A percentile compares a stretch with the other conserved stretches of the same genome.
Evolutionary conservation across 495 filamentous ascomycete genomes (phyloP).

Genomic region (Hypoxylon lenormandii): DNA sequence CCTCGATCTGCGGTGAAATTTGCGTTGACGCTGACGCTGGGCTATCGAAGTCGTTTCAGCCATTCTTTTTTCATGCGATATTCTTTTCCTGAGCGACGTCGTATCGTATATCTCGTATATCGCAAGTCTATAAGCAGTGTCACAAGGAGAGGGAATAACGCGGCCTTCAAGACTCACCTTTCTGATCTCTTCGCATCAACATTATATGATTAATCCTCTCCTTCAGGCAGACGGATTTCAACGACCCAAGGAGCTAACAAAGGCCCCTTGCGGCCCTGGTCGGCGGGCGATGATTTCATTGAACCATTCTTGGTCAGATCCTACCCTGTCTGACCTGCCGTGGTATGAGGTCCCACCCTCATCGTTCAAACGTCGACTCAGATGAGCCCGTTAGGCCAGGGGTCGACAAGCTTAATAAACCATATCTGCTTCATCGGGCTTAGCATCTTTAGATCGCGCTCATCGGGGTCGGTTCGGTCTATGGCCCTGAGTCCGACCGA

Average conservation of each 20-base stretch:
- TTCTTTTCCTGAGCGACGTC: conserved; percentile 13
- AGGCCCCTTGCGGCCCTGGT: conserved; percentile 15
- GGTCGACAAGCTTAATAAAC: conserved; percentile 27
- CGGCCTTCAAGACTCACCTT: conserved; percentile 10
- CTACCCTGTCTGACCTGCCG: conserved; percentile 38
- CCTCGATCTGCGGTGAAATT: conserved; percentile 50
- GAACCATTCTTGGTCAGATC: conserved; percentile 34
- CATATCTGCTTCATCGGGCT: conserved; percentile 3
- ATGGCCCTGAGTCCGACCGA: neutral
- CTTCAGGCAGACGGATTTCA: conserved; percentile 42
- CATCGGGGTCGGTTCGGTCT: neutral
- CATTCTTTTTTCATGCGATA: conserved; percentile 28
- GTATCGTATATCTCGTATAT: neutral
- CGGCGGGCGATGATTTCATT: conserved; percentile 34
- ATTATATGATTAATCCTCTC: conserved; percentile 36
- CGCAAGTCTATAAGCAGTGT: conserved; percentile 10
- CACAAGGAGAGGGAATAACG: conserved; percentile 10
- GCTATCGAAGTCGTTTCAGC: conserved; percentile 33
- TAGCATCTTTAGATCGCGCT: conserved; percentile 29
- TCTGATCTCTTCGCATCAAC: conserved; percentile 14
- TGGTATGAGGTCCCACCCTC: conserved; percentile 33
- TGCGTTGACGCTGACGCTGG: conserved; percentile 48
- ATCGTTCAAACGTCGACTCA: conserved; percentile 23
- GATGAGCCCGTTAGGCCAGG: conserved; percentile 12
- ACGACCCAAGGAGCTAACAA: conserved; percentile 1